Evolutionary conservation across 106 monocot species (phyloP).

Genomic region (Triglochin maritima): DNA sequence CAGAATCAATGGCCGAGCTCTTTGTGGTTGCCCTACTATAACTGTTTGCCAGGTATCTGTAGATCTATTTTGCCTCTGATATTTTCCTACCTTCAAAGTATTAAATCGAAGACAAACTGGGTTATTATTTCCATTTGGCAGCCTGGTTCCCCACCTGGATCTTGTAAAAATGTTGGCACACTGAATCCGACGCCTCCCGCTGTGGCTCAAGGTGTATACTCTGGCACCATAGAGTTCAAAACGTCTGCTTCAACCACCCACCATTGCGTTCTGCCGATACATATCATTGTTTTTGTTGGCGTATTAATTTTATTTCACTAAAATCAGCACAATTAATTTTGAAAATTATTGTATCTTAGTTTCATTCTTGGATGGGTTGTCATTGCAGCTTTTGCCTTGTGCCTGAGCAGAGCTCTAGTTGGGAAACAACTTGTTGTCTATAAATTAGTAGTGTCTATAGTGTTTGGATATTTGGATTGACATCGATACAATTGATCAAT

Average conservation of each 20-base stretch:
- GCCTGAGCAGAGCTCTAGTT: too few relatives aligned
- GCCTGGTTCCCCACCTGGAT: conserved; percentile 42
- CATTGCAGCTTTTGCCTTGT: too few relatives aligned
- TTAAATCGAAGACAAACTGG: neutral
- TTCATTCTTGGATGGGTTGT: too few relatives aligned
- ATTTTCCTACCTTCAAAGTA: neutral
- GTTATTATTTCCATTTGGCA: neutral
- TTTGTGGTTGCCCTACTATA: conserved; percentile 71
- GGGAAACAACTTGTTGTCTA: too few relatives aligned
- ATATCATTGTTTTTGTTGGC: too few relatives aligned
- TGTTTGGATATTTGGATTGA: too few relatives aligned
- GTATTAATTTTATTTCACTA: too few relatives aligned
- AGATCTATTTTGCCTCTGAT: neutral
- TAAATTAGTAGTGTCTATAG: too few relatives aligned
- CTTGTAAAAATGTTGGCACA: conserved; percentile 40
- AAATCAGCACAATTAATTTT: too few relatives aligned
- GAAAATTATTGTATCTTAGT: too few relatives aligned
- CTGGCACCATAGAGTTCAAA: conserved; percentile 53
- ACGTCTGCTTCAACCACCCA: conserved; percentile 20
- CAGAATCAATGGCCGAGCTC: conserved; percentile 64
- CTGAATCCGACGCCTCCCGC: conserved; percentile 18
- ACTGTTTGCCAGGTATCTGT: conserved; percentile 55
- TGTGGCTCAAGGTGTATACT: conserved; percentile 36
- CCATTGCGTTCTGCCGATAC: too few relatives aligned
- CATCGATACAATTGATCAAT: too few relatives aligned